Conservation (phyloP, 2,329 filamentous ascomycete species). For the Fusarium sterilihyphosum region DNA sequence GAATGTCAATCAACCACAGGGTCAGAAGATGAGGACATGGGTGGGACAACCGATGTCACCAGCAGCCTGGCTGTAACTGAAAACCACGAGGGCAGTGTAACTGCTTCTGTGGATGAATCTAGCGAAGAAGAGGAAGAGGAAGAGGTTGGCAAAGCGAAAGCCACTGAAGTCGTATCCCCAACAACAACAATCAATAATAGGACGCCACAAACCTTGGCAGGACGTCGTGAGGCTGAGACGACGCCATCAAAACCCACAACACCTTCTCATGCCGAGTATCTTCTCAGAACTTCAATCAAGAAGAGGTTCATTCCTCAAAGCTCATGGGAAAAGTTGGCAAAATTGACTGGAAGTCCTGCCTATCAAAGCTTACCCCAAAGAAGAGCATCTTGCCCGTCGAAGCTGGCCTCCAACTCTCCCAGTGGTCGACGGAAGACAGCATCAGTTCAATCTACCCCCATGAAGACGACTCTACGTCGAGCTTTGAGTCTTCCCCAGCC, state of each 20-base stretch:
- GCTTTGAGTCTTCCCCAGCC: background rate
- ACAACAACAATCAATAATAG: background rate
- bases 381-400: background rate
- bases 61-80: background rate
- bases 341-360: slow-evolving; percentile 5
- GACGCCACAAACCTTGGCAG: background rate
- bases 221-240: background rate
- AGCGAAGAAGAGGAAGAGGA: background rate
- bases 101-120: background rate
- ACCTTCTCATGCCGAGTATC: slow-evolving; percentile 18
- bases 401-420: background rate
- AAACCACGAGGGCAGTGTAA: background rate
- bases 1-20: background rate
- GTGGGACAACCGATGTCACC: background rate
- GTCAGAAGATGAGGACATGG: slow-evolving; percentile 2
- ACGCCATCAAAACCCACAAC: background rate
- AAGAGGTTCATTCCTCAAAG: slow-evolving; percentile 39
- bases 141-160: background rate
- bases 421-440: background rate
- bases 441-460: background rate
- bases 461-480: background rate
- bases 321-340: slow-evolving; percentile 39
- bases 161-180: background rate
- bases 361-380: background rate
- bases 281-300: slow-evolving; percentile 38